Percentiles rank a stretch among this genome's conserved stretches.
Evolutionary conservation across 805 yeast species (phyloP).

Genomic region (Zygosaccharomyces gambellarensis): DNA sequence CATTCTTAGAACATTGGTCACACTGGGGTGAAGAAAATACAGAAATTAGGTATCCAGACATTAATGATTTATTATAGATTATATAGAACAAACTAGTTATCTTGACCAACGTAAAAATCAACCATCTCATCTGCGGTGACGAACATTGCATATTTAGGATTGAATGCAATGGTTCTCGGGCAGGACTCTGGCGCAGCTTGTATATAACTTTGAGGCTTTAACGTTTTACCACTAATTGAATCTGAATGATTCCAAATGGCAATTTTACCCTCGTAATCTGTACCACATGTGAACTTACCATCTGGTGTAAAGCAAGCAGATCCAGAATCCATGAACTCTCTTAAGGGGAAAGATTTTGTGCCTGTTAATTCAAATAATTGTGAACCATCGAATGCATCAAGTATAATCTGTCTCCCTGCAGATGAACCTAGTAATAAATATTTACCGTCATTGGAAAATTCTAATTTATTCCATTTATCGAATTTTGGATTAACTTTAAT

Average conservation of each 20-base stretch:
- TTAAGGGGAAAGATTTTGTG: slow-evolving; percentile 41
- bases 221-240: slow-evolving; percentile 27
- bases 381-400: slow-evolving; percentile 67
- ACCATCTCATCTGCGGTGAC: slow-evolving; percentile 38
- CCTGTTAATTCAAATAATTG: slow-evolving; percentile 45
- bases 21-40: slow-evolving; percentile 61
- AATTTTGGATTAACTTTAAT: slow-evolving; percentile 38
- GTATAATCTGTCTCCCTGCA: slow-evolving; percentile 51
- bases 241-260: slow-evolving; percentile 48
- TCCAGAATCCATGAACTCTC: slow-evolving; percentile 48
- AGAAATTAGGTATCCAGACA: slow-evolving; percentile 65
- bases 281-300: slow-evolving; percentile 56
- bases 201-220: slow-evolving; percentile 28
- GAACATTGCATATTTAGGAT: slow-evolving; percentile 39
- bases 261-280: slow-evolving; percentile 51
- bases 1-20: slow-evolving; percentile 61
- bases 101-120: slow-evolving; percentile 33
- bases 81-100: slow-evolving; percentile 6
- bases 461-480: slow-evolving; percentile 56
- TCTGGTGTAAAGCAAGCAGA: slow-evolving; percentile 62
- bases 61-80: slow-evolving; percentile 33
- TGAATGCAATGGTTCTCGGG: slow-evolving; percentile 39
- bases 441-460: slow-evolving; percentile 76
- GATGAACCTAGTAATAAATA: slow-evolving; percentile 54
- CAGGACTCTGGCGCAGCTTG: slow-evolving; percentile 34